Conservation (phyloP, 1,284 basidiomycete species). For the Sporisorium graminicola region DNA sequence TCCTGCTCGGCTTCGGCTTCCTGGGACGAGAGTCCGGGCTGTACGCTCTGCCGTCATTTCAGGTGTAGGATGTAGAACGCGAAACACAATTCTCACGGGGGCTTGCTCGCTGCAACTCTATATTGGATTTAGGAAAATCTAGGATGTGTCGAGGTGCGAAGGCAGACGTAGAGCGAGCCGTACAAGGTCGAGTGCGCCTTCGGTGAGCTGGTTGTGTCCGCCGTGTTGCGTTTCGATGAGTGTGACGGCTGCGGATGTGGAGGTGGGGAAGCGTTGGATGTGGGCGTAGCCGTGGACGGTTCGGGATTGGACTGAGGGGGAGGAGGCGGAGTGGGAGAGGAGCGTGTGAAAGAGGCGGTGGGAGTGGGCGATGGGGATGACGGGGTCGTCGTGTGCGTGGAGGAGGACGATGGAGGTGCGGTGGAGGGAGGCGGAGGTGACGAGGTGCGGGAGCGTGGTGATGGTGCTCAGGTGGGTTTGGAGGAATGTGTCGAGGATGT, state of each 20-base stretch:
- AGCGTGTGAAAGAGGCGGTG: slow-evolving; percentile 35
- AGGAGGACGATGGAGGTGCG: slow-evolving; percentile 78
- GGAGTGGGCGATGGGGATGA: slow-evolving; percentile 82
- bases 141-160: slow-evolving; percentile 10
- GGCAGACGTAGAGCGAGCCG: slow-evolving; percentile 21
- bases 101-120: too few relatives aligned
- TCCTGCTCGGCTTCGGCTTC: slow-evolving; percentile 88
- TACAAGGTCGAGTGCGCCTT: slow-evolving; percentile 50
- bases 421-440: background rate
- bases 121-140: too few relatives aligned
- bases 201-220: slow-evolving; percentile 56
- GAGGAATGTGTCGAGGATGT: slow-evolving; percentile 75
- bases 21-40: slow-evolving; percentile 90
- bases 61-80: slow-evolving; percentile 32
- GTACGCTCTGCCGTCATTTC: slow-evolving; percentile 74
- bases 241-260: slow-evolving; percentile 20
- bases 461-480: slow-evolving; percentile 74
- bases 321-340: background rate
- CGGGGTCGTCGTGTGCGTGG: slow-evolving; percentile 83
- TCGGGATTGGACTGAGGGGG: slow-evolving; percentile 2
- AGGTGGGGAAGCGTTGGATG: slow-evolving; percentile 22
- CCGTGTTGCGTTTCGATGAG: slow-evolving; percentile 48
- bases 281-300: slow-evolving; percentile 24
- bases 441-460: slow-evolving; percentile 25
- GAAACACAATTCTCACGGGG: too few relatives aligned